Conservation (phyloP, 306 rosid species). For the Spatholobus suberectus region DNA sequence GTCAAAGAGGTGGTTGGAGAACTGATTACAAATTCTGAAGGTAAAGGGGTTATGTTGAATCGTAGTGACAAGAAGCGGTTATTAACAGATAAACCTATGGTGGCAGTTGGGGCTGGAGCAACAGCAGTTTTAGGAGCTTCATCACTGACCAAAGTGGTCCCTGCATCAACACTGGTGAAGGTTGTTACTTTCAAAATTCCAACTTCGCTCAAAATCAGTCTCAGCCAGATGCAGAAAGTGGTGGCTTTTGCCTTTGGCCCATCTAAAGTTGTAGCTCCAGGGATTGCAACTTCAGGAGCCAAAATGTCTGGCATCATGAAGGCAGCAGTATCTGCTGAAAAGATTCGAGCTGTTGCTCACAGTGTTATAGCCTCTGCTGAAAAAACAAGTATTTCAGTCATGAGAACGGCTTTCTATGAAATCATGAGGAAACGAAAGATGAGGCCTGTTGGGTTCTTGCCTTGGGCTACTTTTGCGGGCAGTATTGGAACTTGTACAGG, state of each 20-base stretch:
- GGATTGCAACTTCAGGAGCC: conserved; percentile 65
- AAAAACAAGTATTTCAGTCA: conserved; percentile 78
- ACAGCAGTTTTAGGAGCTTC: conserved; percentile 82
- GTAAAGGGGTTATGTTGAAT: conserved; percentile 44
- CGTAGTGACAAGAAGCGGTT: conserved; percentile 52
- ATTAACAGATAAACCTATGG: conserved; percentile 63
- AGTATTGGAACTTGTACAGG: conserved; percentile 74
- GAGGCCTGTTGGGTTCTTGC: no score
- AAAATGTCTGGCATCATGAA: conserved; percentile 65
- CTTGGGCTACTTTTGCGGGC: no score
- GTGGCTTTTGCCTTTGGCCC: conserved; percentile 57
- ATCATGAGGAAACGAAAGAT: no score
- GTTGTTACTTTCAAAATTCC: conserved; percentile 64
- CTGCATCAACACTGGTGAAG: conserved; percentile 70
- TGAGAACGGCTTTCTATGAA: conserved; percentile 82
- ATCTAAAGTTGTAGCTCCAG: conserved; percentile 64
- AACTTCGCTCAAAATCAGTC: conserved; percentile 58
- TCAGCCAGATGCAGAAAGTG: conserved; percentile 64
- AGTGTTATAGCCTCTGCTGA: conserved; percentile 74
- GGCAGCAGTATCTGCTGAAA: conserved; percentile 78
- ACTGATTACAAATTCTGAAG: conserved; percentile 51
- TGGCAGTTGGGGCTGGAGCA: conserved; percentile 90
- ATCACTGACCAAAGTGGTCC: conserved; percentile 72
- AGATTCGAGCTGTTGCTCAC: conserved; percentile 73
- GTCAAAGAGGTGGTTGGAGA: conserved; percentile 63